phyloP scores from a whole-genome alignment of 495 filamentous ascomycete species.

The Cenococcum geophilum region DNA sequence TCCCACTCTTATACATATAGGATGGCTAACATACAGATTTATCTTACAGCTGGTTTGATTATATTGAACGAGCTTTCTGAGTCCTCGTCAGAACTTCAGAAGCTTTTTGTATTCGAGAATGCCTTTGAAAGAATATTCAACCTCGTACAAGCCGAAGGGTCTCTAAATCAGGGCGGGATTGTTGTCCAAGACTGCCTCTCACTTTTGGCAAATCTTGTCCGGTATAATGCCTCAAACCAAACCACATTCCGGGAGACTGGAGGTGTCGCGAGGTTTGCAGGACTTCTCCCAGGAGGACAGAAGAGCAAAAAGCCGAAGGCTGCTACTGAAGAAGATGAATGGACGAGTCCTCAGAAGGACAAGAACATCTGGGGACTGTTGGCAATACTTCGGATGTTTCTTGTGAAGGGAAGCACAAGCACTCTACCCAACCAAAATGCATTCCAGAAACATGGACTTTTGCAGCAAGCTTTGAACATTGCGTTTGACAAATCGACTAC shows the following conservation, averaged over 20 bases:
- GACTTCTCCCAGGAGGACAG: slow-evolving; percentile 48
- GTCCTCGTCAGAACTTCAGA: slow-evolving; percentile 76
- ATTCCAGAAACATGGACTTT: slow-evolving; percentile 76
- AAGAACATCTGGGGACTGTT: slow-evolving; percentile 90
- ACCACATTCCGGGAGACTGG: slow-evolving; percentile 90
- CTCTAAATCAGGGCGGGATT: slow-evolving; percentile 76
- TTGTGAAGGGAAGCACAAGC: slow-evolving; percentile 70
- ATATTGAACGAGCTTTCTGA: slow-evolving; percentile 64
- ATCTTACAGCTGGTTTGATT: slow-evolving; percentile 53
- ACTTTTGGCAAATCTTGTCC: slow-evolving; percentile 82
- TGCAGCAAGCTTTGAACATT: slow-evolving; percentile 72
- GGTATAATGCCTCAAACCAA: slow-evolving; percentile 85
- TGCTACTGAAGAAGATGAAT: slow-evolving; percentile 57
- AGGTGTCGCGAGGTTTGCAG: slow-evolving; percentile 66
- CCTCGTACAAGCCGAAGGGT: slow-evolving; percentile 76
- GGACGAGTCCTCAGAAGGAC: slow-evolving; percentile 70
- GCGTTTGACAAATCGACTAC: slow-evolving; percentile 74
- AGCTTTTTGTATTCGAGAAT: slow-evolving; percentile 90
- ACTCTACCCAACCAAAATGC: slow-evolving; percentile 78
- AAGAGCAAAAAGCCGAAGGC: slow-evolving; percentile 50
- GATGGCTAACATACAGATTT: slow-evolving; percentile 3
- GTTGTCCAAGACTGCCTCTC: slow-evolving; percentile 93
- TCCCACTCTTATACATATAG: neutral
- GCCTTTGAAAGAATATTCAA: slow-evolving; percentile 81
- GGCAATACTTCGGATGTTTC: slow-evolving; percentile 76